Evolutionary conservation across 441 rosid species (phyloP), one percentile per base, ranked within the genome.

Genomic region (Erodium texanum): DNA sequence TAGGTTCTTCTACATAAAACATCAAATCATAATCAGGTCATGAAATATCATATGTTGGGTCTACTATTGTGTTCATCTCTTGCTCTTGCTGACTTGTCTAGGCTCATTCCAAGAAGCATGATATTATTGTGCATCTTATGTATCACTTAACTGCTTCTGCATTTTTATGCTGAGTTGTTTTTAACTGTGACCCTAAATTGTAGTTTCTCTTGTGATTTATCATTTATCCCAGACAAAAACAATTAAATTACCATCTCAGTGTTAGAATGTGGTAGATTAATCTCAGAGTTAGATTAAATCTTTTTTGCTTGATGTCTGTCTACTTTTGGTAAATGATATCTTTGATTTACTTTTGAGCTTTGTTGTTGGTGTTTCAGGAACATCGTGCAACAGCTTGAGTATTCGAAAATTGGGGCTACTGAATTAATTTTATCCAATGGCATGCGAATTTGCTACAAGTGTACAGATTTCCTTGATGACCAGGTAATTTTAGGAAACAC

Each of bases 391-490:
- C 93, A 82, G 83, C 71, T 75, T 77, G 96, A 89, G 70, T 81
- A 86, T 78, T 70, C 92, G 76, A 82, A 82, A 74, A 82, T 93
- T 70, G 90, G 90, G 75, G 97, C 91, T 76, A 85, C 90, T 65
- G 97, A 93, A 75, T 61, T 93, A 68, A 79, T 85, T 58, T 74
- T 90, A 81, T 90, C 98, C 73, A 93, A 93, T 82, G 98, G 97
- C 71, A 87, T 90, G 93, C 82, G 86, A 68, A 84, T 90, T 70
- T 93, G 92, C 83, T 93, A 86, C 68, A 90, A 93, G 78, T 81
- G 87, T 50, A 93, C 98, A 6, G 90, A 93, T 80, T 87, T 87
- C 81, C 88, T 89, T 79, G 90, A 93, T 74, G 98, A 90, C 75
- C 98, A 93, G 98, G 98, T 93, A 81, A 74, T 74, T 54, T 71